A percentile compares a stretch with the other conserved stretches of the same genome.
Evolutionary conservation across 2,329 filamentous ascomycete genomes (phyloP).

Genomic region (Botrytis deweyae): DNA sequence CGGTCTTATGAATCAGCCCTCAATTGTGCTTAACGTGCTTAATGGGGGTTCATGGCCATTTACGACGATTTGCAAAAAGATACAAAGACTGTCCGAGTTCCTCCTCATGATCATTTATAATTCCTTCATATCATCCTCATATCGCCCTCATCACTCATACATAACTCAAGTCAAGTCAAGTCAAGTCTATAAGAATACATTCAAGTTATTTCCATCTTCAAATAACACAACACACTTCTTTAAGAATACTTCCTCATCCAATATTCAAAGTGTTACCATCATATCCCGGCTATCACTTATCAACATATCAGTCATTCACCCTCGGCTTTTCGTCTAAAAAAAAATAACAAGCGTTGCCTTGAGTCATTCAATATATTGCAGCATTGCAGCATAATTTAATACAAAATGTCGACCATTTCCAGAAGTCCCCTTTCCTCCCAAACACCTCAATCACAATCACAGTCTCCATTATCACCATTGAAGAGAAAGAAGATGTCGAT

Average conservation of each 20-base stretch:
- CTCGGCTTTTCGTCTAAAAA: constrained; percentile 34
- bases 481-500: constrained; percentile 88
- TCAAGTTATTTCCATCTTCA: not conserved
- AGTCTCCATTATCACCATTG: constrained; percentile 37
- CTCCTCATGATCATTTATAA: constrained; percentile 14
- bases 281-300: constrained; percentile 18
- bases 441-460: constrained; percentile 22
- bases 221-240: not conserved
- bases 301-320: constrained; percentile 27
- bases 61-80: constrained; percentile 12
- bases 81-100: constrained; percentile 22
- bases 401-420: constrained; percentile 36
- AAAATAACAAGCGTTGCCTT: constrained; percentile 27
- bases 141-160: constrained; percentile 1
- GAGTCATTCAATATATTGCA: constrained; percentile 32
- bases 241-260: not conserved
- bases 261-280: not conserved
- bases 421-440: constrained; percentile 29
- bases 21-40: constrained; percentile 4
- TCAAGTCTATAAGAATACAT: not conserved
- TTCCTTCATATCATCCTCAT: not conserved
- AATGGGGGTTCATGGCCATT: constrained; percentile 7
- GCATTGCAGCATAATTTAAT: constrained; percentile 20
- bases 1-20: constrained; percentile 23
- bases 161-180: not conserved